Evolutionary conservation across 1,284 basidiomycete genomes (phyloP).

Genomic region (Phaffia rhodozyma): DNA sequence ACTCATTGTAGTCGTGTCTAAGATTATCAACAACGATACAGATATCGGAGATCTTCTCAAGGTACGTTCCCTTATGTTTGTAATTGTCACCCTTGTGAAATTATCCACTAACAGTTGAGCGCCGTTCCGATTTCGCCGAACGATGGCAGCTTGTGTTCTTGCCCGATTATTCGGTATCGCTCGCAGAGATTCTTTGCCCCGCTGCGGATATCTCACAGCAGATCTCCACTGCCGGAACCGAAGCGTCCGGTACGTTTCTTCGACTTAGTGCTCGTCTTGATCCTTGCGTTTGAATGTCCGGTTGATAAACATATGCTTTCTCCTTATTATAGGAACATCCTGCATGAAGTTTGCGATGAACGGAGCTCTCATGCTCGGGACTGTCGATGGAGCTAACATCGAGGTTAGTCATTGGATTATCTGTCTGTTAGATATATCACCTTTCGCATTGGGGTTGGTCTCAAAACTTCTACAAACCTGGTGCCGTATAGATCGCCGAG

Average conservation of each 20-base stretch:
- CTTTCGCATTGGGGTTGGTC: not conserved
- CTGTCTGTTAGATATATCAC: not conserved
- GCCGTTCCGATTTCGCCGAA: slow-evolving; percentile 2
- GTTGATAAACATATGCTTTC: slow-evolving; percentile 30
- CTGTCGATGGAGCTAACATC: slow-evolving; percentile 75
- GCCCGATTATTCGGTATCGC: slow-evolving; percentile 43
- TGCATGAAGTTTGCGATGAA: slow-evolving; percentile 76
- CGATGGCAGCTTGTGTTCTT: slow-evolving; percentile 9
- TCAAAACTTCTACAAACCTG: slow-evolving; percentile 31
- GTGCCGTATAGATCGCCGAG: slow-evolving; percentile 52
- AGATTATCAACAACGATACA: slow-evolving; percentile 70
- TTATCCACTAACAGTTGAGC: slow-evolving; percentile 47
- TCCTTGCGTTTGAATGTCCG: not conserved
- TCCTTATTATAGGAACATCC: slow-evolving; percentile 50
- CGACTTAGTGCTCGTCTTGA: slow-evolving; percentile 16
- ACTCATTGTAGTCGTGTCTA: slow-evolving; percentile 76
- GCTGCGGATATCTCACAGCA: slow-evolving; percentile 84
- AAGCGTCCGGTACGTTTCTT: slow-evolving; percentile 39
- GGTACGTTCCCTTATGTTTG: slow-evolving; percentile 52
- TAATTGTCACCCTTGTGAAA: too few species aligned
- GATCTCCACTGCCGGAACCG: slow-evolving; percentile 87
- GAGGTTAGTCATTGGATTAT: slow-evolving; percentile 26
- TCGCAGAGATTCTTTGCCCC: slow-evolving; percentile 81
- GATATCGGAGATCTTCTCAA: slow-evolving; percentile 72
- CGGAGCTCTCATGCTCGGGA: slow-evolving; percentile 45